Base-by-base conservation (phyloP, 2,329 filamentous ascomycete genomes). In the Penicillium digitatum region DNA sequence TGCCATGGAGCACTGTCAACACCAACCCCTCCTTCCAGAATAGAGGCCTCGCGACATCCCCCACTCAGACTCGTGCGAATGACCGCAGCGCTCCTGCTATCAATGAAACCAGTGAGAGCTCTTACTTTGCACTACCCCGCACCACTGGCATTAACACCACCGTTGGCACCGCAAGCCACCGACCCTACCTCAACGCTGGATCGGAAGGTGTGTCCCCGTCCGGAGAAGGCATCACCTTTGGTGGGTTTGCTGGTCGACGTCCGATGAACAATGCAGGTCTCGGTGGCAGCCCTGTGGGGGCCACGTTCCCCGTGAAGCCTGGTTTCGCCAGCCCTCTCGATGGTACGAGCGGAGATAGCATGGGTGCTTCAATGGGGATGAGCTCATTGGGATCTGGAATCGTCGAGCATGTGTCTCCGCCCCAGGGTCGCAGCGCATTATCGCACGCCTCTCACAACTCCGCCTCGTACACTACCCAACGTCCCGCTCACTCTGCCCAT, bases 1-100 rank as follows among this genome's bases (percentile, higher is more conserved):
- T 79, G 35, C 80, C 82, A 16, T 90, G 87, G 87, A 81, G 80
- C 59, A 73, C 74, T 7, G 64, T 77, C 24, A 81, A 84, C 43
- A 73, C 76, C 47, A 55, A 51, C 47, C n/a, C 47, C 26, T 27
- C 52, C 11, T 55, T 45, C 10, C 71, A 68, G 22, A 71, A 72
- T 47, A 72, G 70, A 34, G 79, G 78, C 54, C 70, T 74, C 54
- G 82, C 77, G 60, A 81, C 81, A 32, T 87, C 86, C 14, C 85
- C 86, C 3, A 79, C 80, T 40, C 78, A 82, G 54, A 77, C 78
- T 32, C 79, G 83, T 57, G 76, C 82, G 39, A 76, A 72, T 53
- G 76, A 78, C 29, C 70, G 76, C 31, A 72, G 68, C 58, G 63
- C 70, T 1, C 63, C 69, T n/a, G 52, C 62, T 22, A 63, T 78